Evolutionary conservation across 2,329 filamentous ascomycete species (phyloP), one percentile per base, ranked within the genome.

Genomic region (Aspergillus persii): DNA sequence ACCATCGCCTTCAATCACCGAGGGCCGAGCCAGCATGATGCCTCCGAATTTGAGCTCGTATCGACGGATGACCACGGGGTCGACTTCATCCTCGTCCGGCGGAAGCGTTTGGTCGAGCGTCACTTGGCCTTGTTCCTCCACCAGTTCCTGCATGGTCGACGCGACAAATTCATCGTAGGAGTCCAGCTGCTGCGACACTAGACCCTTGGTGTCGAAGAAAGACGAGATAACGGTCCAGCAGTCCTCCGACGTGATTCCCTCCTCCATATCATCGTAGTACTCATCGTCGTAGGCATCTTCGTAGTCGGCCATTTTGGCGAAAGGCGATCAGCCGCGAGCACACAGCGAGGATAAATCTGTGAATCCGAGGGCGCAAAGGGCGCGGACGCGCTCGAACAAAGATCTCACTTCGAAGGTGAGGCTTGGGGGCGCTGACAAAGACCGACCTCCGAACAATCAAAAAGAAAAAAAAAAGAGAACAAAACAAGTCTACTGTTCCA

Each of bases 161-260:
- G 89, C 88, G 58, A 95, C 93, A 71, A 99, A 99, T 74, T 98
- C 93, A 78, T 99, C 92, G 79, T 96, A 99, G 0, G 96, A 99
- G 75, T 98, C 94, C 63, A 98, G 88, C 81, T 99, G 95, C 78
- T 99, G 94, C 15, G 95, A 96, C 26, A 96, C 95, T 33, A 99
- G 84, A 70, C 95, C 94, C 79, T 98, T 99, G 63, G 88, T 86
- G 69, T 97, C 92, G 80, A 99, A 99, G 82, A 97, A 98, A 8
- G 95, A 90, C 58, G 91, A 92, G 74, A 99, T 98, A 71, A 98
- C 94, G 65, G 90, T 90, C 95, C 96, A 99, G 82, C 92, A 97
- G 79, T 99, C 96, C 81, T 98, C 95, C 61, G 93, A 91, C 29
- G 93, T 96, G 79, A 98, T 96, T 46, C 80, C 87, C 62, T 89